Evolutionary conservation across 257 asterid species (phyloP).

Genomic region (Capsicum baccatum): DNA sequence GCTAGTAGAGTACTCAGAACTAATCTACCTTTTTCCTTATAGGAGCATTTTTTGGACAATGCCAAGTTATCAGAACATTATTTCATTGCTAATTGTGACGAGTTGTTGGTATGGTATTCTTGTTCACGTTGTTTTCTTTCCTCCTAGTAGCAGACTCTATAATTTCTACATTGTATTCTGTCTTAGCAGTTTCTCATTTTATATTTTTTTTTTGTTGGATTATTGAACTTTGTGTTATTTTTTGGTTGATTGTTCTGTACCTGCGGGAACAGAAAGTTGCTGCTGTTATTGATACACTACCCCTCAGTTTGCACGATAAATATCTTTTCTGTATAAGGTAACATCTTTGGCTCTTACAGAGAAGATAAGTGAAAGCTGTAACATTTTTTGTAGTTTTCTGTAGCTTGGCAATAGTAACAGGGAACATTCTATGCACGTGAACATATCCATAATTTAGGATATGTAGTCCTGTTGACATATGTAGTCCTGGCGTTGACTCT

Average conservation of each 20-base stretch:
- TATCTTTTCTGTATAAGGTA: constrained; percentile 86
- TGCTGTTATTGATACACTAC: constrained; percentile 82
- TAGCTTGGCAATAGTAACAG: neutral
- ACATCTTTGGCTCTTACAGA: constrained; percentile 27
- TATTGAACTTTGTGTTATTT: neutral
- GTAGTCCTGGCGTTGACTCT: constrained; percentile 28
- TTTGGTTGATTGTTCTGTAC: constrained; percentile 31
- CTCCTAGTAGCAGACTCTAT: neutral
- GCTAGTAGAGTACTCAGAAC: neutral
- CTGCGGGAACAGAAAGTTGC: constrained; percentile 75
- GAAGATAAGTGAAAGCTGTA: constrained; percentile 5
- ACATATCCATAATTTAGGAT: constrained; percentile 9
- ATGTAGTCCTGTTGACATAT: constrained; percentile 90
- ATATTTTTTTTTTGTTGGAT: neutral
- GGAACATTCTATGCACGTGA: neutral
- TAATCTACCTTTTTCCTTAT: constrained; percentile 31
- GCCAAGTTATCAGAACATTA: constrained; percentile 82
- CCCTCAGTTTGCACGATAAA: constrained; percentile 76
- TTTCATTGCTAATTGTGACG: constrained; percentile 76
- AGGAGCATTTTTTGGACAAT: constrained; percentile 85
- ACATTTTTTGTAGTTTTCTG: neutral
- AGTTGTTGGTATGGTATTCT: constrained; percentile 63
- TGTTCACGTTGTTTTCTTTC: neutral
- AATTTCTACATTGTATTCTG: constrained; percentile 1
- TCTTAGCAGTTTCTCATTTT: constrained; percentile 4